Base-by-base conservation (phyloP, 192 early-diverging fungal species). In the Funneliformis geosporum region DNA sequence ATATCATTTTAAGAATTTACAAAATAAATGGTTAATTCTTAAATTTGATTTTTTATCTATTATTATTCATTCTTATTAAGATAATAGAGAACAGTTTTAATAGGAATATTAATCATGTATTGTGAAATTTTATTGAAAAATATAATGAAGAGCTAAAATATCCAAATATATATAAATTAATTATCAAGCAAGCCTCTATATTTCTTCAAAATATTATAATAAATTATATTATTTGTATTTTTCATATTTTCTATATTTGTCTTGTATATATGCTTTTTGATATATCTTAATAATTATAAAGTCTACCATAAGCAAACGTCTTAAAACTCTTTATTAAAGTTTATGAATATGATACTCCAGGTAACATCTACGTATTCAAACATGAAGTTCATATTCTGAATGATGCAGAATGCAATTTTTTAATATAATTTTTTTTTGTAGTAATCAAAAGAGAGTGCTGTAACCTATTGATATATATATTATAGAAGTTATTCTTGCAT, bases 311-410 rank as follows among this genome's bases (percentile, higher is more conserved):
- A n/a, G n/a, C n/a, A n/a, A n/a, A n/a, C n/a, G n/a, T n/a, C n/a
- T n/a, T 73, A 43, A 84, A 44, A 60, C 50, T 84, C 60, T 84
- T 84, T 73, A 66, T 84, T 64, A 80, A 77, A 81, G 80, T 84
- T 23, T 80, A 84, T 61, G 80, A 81, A 39, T 84, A 84, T 38
- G 83, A 84, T 75, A 65, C 83, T 23, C 80, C 80, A 81, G 79
- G 40, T 61, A 80, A 81, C 72, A 84, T 76, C 79, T 79, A 69
- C 39, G 77, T 68, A 70, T 84, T 84, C 77, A 78, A 77, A 73
- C n/a, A 60, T 44, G n/a, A 79, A 47, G 62, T 64, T 68, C 18
- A 70, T 47, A 79, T 80, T n/a, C n/a, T 81, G 46, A 73, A 73
- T 55, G 60, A 67, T 39, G 38, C 46, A 72, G 44, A 59, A 64